Evolutionary conservation across 305 asterid species (phyloP).

Genomic region (Salvia sclarea): DNA sequence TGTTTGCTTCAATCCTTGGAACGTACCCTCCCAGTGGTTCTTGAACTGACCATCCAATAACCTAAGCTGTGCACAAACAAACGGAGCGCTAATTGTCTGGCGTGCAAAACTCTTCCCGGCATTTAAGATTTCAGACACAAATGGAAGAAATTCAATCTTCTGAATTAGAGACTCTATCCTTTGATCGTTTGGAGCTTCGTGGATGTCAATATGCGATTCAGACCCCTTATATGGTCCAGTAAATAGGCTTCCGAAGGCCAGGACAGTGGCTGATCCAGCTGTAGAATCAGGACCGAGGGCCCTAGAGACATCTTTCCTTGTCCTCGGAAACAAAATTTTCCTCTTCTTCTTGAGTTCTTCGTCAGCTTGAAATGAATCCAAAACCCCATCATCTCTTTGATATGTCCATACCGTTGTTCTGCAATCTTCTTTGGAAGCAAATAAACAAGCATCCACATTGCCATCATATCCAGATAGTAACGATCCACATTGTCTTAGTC

Average conservation of each 20-base stretch:
- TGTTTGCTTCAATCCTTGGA: slow-evolving; percentile 55
- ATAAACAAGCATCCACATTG: slow-evolving; percentile 51
- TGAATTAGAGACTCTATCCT: slow-evolving; percentile 55
- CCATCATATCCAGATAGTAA: slow-evolving; percentile 64
- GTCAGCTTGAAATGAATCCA: slow-evolving; percentile 89
- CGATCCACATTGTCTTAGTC: slow-evolving; percentile 65
- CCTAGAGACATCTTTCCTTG: slow-evolving; percentile 65
- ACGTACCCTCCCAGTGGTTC: slow-evolving; percentile 72
- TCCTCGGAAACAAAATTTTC: slow-evolving; percentile 64
- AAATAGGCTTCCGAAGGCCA: slow-evolving; percentile 82
- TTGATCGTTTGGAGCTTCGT: slow-evolving; percentile 53
- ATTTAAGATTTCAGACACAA: slow-evolving; percentile 60
- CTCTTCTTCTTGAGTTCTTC: slow-evolving; percentile 77
- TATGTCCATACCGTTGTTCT: slow-evolving; percentile 86
- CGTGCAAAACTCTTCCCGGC: slow-evolving; percentile 73
- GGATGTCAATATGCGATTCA: slow-evolving; percentile 82
- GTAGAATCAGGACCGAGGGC: slow-evolving; percentile 74
- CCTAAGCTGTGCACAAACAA: slow-evolving; percentile 86
- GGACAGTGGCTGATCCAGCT: slow-evolving; percentile 60
- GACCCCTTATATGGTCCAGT: slow-evolving; percentile 80
- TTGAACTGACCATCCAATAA: slow-evolving; percentile 94
- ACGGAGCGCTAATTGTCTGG: slow-evolving; percentile 59
- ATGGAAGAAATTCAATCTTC: slow-evolving; percentile 73
- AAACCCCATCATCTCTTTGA: slow-evolving; percentile 54
- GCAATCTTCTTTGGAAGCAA: slow-evolving; percentile 76